Evolutionary conservation across 371 early-diverging fungal genomes (phyloP).

Genomic region (Conidiobolus incongruus): DNA sequence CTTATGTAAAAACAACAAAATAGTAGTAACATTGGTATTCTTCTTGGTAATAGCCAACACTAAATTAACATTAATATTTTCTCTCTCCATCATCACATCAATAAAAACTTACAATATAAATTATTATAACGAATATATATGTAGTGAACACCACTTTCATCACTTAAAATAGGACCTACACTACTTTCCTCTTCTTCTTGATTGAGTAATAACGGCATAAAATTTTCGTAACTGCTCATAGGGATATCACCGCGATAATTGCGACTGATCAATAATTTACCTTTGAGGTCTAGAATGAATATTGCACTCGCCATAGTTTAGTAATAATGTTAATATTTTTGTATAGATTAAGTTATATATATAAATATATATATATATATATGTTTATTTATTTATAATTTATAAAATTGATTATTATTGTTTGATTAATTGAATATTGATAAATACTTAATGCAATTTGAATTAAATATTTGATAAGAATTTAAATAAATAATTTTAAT

Average conservation of each 20-base stretch:
- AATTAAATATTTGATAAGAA: no score
- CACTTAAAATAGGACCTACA: constrained; percentile 70
- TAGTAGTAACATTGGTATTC: constrained; percentile 90
- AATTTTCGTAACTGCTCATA: constrained; percentile 84
- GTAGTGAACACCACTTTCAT: constrained; percentile 75
- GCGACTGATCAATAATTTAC: constrained; percentile 84
- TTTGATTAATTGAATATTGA: no score
- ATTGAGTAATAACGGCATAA: constrained; percentile 85
- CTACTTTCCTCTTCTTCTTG: constrained; percentile 83
- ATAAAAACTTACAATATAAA: constrained; percentile 49
- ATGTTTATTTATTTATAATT: no score
- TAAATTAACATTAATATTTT: constrained; percentile 9
- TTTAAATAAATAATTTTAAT: no score
- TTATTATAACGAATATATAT: constrained; percentile 87
- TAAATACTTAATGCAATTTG: no score
- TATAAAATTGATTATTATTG: no score
- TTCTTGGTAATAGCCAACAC: constrained; percentile 86
- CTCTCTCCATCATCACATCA: background rate
- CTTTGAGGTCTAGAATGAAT: constrained; percentile 82
- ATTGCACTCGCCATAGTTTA: constrained; percentile 52
- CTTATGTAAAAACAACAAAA: constrained; percentile 83
- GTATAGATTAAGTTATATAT: no score
- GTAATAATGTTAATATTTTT: no score
- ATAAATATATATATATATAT: no score
- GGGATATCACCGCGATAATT: constrained; percentile 90